Evolutionary conservation across 495 filamentous ascomycete genomes (phyloP).

Genomic region (Aspergillus sclerotiicarbonarius): DNA sequence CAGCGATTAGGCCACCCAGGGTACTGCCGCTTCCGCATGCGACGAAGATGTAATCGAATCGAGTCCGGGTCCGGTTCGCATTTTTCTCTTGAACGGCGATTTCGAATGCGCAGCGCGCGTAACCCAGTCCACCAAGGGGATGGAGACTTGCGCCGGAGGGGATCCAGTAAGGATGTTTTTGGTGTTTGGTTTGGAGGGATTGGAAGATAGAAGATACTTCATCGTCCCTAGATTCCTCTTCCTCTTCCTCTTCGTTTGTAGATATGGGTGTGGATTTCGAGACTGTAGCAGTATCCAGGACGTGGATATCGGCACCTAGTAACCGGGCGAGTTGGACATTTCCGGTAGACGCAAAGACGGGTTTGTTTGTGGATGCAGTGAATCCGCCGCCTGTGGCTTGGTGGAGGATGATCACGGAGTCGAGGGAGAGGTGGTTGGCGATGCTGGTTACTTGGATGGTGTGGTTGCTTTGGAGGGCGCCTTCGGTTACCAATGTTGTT

Average conservation of each 20-base stretch:
- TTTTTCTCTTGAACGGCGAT: conserved; percentile 33
- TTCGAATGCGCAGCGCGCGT: conserved; percentile 39
- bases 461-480: conserved; percentile 44
- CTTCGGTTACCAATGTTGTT: conserved; percentile 41
- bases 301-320: conserved; percentile 39
- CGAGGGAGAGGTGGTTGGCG: conserved; percentile 28
- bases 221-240: conserved; percentile 15
- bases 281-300: conserved; percentile 23
- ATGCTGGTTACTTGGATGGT: conserved; percentile 38
- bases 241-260: conserved; percentile 3
- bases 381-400: conserved; percentile 31
- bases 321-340: conserved; percentile 33
- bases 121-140: conserved; percentile 39
- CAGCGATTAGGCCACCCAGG: conserved; percentile 37
- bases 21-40: conserved; percentile 43
- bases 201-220: background rate
- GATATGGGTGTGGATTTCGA: background rate
- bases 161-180: conserved; percentile 34
- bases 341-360: conserved; percentile 23
- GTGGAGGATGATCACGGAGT: conserved; percentile 29
- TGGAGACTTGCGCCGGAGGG: conserved; percentile 42
- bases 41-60: conserved; percentile 40
- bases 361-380: conserved; percentile 12
- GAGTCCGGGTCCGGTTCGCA: conserved; percentile 20
- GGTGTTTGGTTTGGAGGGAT: background rate